These are phyloP conservation scores for Geranium rotundifolium DNA, from an alignment of 345 rosid species.

Conservation along the genomic window DNA sequence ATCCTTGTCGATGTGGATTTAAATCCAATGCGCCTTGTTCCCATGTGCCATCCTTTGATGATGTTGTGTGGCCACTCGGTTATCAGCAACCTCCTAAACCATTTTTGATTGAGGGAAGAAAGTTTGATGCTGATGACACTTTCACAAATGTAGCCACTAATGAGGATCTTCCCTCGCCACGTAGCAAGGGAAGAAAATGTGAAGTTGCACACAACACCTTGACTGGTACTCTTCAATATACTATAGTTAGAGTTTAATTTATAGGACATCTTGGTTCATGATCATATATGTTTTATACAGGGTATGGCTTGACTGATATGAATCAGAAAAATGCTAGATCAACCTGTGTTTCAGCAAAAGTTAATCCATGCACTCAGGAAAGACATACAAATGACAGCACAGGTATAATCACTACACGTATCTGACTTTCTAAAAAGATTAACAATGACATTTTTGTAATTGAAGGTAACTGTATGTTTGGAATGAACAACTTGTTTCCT, in stretches of 20 bases:
- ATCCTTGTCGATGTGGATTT: slow-evolving; percentile 7
- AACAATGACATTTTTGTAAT: slow-evolving; percentile 2
- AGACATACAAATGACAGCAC: slow-evolving; percentile 12
- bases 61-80: slow-evolving; percentile 12
- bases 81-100: slow-evolving; percentile 19
- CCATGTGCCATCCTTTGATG: slow-evolving; percentile 15
- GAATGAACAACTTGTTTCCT: slow-evolving; percentile 16
- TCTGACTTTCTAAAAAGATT: background rate
- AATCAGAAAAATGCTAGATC: slow-evolving; percentile 19
- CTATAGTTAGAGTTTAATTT: background rate
- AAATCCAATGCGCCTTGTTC: slow-evolving; percentile 16
- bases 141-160: slow-evolving; percentile 14
- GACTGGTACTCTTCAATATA: slow-evolving; percentile 23
- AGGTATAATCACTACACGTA: slow-evolving; percentile 21
- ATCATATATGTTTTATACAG: slow-evolving; percentile 16
- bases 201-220: slow-evolving; percentile 6
- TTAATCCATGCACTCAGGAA: slow-evolving; percentile 13
- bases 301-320: slow-evolving; percentile 18
- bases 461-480: slow-evolving; percentile 2
- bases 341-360: slow-evolving; percentile 14
- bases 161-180: slow-evolving; percentile 12
- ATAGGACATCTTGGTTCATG: background rate
- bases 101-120: slow-evolving; percentile 12
- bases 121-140: slow-evolving; percentile 14
- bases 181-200: slow-evolving; percentile 19